phyloP scores from a whole-genome alignment of 1,284 basidiomycete genomes.

The Golubevia pallescens region DNA sequence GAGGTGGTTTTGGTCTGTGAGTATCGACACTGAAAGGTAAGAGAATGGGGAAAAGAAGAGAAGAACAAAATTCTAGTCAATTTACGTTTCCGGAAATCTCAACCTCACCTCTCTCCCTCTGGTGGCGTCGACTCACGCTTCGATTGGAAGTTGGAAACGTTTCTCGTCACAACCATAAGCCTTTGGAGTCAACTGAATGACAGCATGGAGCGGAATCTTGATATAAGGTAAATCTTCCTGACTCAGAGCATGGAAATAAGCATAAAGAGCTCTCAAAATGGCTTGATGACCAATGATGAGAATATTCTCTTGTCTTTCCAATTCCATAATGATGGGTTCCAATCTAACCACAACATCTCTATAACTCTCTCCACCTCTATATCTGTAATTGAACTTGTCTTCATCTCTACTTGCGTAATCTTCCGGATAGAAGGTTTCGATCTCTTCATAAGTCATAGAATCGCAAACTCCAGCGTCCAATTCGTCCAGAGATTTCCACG shows the following conservation, averaged over 20 bases:
- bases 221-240: conserved; percentile 62
- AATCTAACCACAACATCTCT: conserved; percentile 88
- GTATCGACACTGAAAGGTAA: conserved; percentile 37
- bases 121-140: conserved; percentile 20
- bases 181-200: conserved; percentile 58
- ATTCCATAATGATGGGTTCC: conserved; percentile 98
- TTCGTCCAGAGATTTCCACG: conserved; percentile 98
- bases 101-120: background rate
- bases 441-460: conserved; percentile 99
- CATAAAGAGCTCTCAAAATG: conserved; percentile 54
- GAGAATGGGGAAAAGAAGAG: background rate
- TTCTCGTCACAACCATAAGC: conserved; percentile 62
- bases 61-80: background rate
- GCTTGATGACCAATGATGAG: conserved; percentile 95
- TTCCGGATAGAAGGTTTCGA: conserved; percentile 84
- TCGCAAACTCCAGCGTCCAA: conserved; percentile 98
- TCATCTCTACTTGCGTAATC: conserved; percentile 99
- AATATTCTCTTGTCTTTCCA: conserved; percentile 96
- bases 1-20: conserved; percentile 45
- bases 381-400: conserved; percentile 98
- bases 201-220: conserved; percentile 60
- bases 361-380: conserved; percentile 84
- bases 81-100: background rate
- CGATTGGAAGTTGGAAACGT: conserved; percentile 57
- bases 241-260: conserved; percentile 58